phyloP scores from a whole-genome alignment of 1,284 basidiomycete species.

The Cryptococcus sp. region DNA sequence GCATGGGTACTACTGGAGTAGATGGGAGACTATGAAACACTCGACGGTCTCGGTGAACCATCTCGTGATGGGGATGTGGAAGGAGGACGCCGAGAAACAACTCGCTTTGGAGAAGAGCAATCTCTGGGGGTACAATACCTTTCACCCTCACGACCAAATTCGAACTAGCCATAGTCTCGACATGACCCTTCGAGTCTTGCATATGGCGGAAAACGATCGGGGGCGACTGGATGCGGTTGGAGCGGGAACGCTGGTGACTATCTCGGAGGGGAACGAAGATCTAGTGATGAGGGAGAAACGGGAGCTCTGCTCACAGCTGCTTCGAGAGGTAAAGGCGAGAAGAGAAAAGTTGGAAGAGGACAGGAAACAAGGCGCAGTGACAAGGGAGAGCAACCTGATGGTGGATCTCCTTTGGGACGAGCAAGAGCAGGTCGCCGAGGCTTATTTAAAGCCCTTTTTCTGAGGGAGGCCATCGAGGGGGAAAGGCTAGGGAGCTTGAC shows the following conservation, averaged over 20 bases:
- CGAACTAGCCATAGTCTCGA: background rate
- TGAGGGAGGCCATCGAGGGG: no score
- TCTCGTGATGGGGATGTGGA: background rate
- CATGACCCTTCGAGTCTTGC: constrained; percentile 1
- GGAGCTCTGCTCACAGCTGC: constrained; percentile 21
- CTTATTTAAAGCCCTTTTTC: no score
- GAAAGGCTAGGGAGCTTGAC: no score
- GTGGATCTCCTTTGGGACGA: constrained; percentile 7
- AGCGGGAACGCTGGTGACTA: constrained; percentile 37
- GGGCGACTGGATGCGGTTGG: constrained; percentile 20
- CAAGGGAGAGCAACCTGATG: constrained; percentile 2
- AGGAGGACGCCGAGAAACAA: background rate
- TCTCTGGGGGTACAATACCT: background rate
- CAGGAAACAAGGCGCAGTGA: background rate
- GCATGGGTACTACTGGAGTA: background rate
- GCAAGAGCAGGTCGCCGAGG: background rate
- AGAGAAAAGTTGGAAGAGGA: background rate
- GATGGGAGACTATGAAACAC: no score
- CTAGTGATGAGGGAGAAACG: constrained; percentile 19
- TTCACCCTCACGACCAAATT: background rate
- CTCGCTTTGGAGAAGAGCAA: background rate
- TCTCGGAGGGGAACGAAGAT: constrained; percentile 54
- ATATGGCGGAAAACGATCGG: constrained; percentile 31
- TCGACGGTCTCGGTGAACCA: no score
- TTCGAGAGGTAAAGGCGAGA: constrained; percentile 19